These are phyloP conservation scores for Tilletia horrida DNA, from an alignment of 1,284 basidiomycete species.

Conservation along the genomic window DNA sequence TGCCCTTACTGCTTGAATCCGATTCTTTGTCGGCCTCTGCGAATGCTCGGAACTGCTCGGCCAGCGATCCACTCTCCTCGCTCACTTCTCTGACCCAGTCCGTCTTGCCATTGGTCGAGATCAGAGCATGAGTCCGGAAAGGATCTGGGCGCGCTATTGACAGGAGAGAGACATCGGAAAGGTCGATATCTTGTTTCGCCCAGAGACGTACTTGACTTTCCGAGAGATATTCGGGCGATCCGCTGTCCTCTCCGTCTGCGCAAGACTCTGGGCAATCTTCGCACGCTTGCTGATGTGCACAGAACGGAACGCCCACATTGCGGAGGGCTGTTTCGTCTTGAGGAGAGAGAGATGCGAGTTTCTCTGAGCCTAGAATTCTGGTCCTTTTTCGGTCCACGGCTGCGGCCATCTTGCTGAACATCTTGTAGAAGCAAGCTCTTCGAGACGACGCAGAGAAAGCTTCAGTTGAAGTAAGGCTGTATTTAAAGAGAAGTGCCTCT, in stretches of 20 bases:
- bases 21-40: constrained; percentile 4
- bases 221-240: neutral
- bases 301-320: neutral
- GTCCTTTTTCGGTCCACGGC: neutral
- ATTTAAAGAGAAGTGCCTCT: too few species aligned
- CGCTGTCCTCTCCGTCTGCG: constrained; percentile 1
- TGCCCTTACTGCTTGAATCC: neutral
- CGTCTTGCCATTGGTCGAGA: constrained; percentile 20
- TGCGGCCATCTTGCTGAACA: neutral
- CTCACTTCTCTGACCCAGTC: constrained; percentile 22
- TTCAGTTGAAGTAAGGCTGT: too few species aligned
- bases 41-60: constrained; percentile 14
- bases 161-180: neutral
- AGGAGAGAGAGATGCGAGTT: neutral
- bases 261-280: constrained; percentile 13
- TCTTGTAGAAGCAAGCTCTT: neutral
- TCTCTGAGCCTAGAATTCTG: neutral
- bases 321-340: neutral
- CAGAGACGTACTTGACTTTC: constrained; percentile 16
- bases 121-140: constrained; percentile 19
- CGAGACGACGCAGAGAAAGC: too few species aligned
- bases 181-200: constrained; percentile 22
- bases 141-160: constrained; percentile 10
- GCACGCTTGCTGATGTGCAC: constrained; percentile 3
- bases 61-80: constrained; percentile 17